A percentile compares a stretch with the other conserved stretches of the same genome.
These are phyloP conservation scores for Xylaria longipes DNA, from an alignment of 495 filamentous ascomycete genomes.

Conservation along the genomic window DNA sequence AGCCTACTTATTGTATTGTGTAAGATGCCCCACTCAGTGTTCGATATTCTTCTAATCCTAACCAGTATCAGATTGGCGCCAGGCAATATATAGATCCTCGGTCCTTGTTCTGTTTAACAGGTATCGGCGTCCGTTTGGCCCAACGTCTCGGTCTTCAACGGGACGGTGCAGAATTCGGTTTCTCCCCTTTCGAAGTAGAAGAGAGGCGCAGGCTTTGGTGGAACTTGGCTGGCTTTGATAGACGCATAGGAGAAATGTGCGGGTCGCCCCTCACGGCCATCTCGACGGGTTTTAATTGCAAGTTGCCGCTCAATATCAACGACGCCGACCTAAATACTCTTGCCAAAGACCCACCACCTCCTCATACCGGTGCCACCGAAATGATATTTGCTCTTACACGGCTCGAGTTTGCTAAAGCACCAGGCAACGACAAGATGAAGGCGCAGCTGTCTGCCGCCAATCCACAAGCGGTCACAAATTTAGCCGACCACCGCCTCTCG, in stretches of 20 bases:
- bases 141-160: constrained; percentile 72
- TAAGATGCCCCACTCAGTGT: constrained; percentile 38
- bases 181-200: constrained; percentile 73
- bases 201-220: constrained; percentile 74
- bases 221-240: constrained; percentile 71
- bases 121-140: constrained; percentile 70
- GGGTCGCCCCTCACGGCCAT: constrained; percentile 68
- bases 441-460: constrained; percentile 45
- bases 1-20: constrained; percentile 61
- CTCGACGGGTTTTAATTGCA: constrained; percentile 54
- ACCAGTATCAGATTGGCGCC: constrained; percentile 46
- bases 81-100: constrained; percentile 57
- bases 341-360: constrained; percentile 51
- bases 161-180: constrained; percentile 65
- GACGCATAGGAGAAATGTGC: constrained; percentile 66
- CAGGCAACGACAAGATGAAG: constrained; percentile 47
- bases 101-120: constrained; percentile 60
- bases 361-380: constrained; percentile 55
- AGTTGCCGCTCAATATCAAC: constrained; percentile 61
- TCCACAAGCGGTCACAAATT: constrained; percentile 51
- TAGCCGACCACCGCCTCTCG: constrained; percentile 52
- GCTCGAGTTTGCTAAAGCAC: constrained; percentile 57
- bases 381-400: constrained; percentile 58
- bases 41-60: constrained; percentile 35
- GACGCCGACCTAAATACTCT: constrained; percentile 60